Base-by-base conservation (phyloP, 73 alveolate genomes). In the Stentor coeruleus region DNA sequence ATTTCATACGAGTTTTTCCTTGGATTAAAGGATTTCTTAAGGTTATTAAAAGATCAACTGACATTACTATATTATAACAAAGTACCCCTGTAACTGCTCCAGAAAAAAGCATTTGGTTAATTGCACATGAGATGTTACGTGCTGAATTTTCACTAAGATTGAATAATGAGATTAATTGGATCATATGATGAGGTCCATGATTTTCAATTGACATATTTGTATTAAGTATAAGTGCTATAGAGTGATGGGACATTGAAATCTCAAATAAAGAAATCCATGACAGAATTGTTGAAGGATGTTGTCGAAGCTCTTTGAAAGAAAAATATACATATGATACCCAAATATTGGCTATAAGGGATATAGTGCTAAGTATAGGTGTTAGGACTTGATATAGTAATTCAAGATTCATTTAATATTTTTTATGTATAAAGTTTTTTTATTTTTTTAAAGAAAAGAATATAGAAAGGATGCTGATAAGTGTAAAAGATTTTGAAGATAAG, bases 241-340 rank as follows among this genome's bases (percentile, higher is more conserved):
- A 20, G 79, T 66, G 79, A 66, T 66, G 79, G 33, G 49, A 26
- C 39, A 66, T 26, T 28, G 79, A 66, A 26, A 66, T 66, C 79
- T 66, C 79, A 33, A 66, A 66, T 66, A 66, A 20, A 14, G 79
- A 66, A 66, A 66, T 66, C 1, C 79, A 66, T 1, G 79, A 37
- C n/a, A 66, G 79, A 2, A 66, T 66, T 66, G n/a, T 26, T 26
- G 79, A 66, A 20, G 79, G 79, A 66, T 66, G 79, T 40, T 66
- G 36, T 20, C 33, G 79, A 20, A 66, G 79, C 15, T 66, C 79
- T 66, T 66, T 66, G 37, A 28, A 28, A 15, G n/a, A 26, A 20
- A 20, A 33, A 33, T 66, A 66, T 26, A 66, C 42, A 11, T 28
- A 20, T 20, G 79, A 26, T 66, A 66, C 79, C 37, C 79, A 66